Base-by-base conservation (phyloP, 768 basidiomycete species). In the Pleurotus eryngii region DNA sequence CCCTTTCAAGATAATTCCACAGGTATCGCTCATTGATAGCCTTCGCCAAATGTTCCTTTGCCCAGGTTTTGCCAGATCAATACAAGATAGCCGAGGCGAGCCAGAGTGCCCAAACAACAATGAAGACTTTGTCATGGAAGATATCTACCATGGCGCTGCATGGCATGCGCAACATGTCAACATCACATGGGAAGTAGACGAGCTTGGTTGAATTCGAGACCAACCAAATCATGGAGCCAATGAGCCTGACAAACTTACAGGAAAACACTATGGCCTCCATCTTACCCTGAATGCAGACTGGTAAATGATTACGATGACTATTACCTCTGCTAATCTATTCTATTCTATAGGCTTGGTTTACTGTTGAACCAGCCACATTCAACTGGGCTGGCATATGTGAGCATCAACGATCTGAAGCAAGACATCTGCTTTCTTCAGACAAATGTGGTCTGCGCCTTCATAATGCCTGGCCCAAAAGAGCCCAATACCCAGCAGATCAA, bases 391-490 rank as follows among this genome's bases (percentile, higher is more conserved):
- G 26, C 66, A 2, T 69, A 67, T 53, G 57, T 67, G 6, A 26
- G 60, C 2, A 64, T 69, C 57, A 62, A 64, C 24, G 56, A 71
- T 49, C 57, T 71, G 0, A 63, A 59, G 6, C 46, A 61, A 1
- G 56, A 62, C 11, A 47, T 64, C 14, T 57, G 55, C 0, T 68
- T 58, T 56, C 64, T 69, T 11, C 59, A 59, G 14, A 22, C 56
- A 24, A 68, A 70, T 45, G 59, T 67, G 4, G 61, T 67, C 4
- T 66, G 61, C 35, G 35, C 53, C 1, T 50, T 49, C 17, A 63
- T 67, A 3, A 65, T 62, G 55, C 68, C 67, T n/a, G 69, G 70
- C 1, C 70, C 66, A 17, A 48, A 55, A 0, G 67, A 71, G 54
- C 69, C 69, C 18, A 62, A 35, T 18, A 37, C 22, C 59, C 4